Evolutionary conservation across 2,329 filamentous ascomycete genomes (phyloP).

Genomic region (Alternaria sp.): DNA sequence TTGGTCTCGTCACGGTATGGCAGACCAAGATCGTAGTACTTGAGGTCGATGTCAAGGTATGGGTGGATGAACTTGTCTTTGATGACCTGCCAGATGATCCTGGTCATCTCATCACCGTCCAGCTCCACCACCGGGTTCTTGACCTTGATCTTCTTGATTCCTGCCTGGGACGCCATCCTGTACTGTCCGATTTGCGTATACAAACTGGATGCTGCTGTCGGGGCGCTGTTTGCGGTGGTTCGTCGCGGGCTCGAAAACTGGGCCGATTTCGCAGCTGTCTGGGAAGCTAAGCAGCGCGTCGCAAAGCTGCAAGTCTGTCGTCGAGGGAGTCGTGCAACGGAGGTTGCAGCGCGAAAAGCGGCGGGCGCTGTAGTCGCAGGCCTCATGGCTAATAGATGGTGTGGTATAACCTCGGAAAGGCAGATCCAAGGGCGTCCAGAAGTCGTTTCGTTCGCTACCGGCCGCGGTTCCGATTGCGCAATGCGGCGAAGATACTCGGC

Average conservation of each 20-base stretch:
- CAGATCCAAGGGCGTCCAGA: slow-evolving; percentile 20
- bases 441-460: slow-evolving; percentile 29
- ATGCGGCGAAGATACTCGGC: slow-evolving; percentile 20
- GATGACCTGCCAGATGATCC: slow-evolving; percentile 99
- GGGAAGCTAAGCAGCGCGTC: slow-evolving; percentile 40
- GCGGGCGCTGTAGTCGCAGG: slow-evolving; percentile 38
- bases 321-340: slow-evolving; percentile 31
- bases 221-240: slow-evolving; percentile 19
- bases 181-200: slow-evolving; percentile 28
- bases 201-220: slow-evolving; percentile 14
- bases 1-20: slow-evolving; percentile 95
- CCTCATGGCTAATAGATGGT: slow-evolving; percentile 39
- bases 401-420: slow-evolving; percentile 41
- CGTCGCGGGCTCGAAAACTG: slow-evolving; percentile 28
- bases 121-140: slow-evolving; percentile 99
- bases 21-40: slow-evolving; percentile 96
- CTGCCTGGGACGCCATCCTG: slow-evolving; percentile 60
- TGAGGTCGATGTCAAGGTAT: slow-evolving; percentile 96
- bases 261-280: slow-evolving; percentile 35
- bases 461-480: slow-evolving; percentile 37
- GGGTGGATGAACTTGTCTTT: slow-evolving; percentile 98
- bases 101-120: slow-evolving; percentile 94
- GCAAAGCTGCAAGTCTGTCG: slow-evolving; percentile 41
- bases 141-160: slow-evolving; percentile 99
- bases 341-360: slow-evolving; percentile 37